phyloP scores from a whole-genome alignment of 139 green algal species.

The Nannochloris sp. region DNA sequence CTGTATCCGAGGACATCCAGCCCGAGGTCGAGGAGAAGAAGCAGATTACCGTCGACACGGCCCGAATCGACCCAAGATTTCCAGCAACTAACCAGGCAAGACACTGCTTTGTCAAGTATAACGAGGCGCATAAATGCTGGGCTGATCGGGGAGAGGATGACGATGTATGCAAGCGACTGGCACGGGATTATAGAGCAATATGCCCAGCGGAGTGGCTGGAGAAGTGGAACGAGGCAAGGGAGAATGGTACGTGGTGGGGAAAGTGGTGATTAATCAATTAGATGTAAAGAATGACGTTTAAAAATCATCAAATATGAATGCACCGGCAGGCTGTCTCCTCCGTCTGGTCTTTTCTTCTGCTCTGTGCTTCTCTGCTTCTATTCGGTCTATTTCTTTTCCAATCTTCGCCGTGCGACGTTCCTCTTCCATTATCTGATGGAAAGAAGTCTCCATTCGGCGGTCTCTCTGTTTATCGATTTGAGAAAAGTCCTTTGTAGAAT shows the following conservation, averaged over 20 bases:
- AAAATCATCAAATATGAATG: no score
- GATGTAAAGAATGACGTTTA: no score
- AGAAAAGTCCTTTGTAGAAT: constrained; percentile 18
- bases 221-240: constrained; percentile 54
- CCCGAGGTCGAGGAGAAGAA: constrained; percentile 1
- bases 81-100: constrained; percentile 78
- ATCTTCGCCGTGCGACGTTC: neutral
- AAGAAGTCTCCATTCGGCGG: constrained; percentile 19
- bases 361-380: constrained; percentile 5
- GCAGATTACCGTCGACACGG: constrained; percentile 38
- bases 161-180: constrained; percentile 59
- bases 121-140: constrained; percentile 82
- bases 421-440: neutral
- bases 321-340: no score
- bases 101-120: constrained; percentile 86
- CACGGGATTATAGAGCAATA: constrained; percentile 62
- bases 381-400: constrained; percentile 1
- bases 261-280: neutral
- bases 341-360: neutral
- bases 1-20: neutral
- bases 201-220: constrained; percentile 79
- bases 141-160: constrained; percentile 63
- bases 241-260: constrained; percentile 39
- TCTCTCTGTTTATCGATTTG: constrained; percentile 11
- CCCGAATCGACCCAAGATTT: constrained; percentile 79